phyloP scores from a whole-genome alignment of 192 early-diverging fungal genomes.

The Linnemannia schmuckeri region DNA sequence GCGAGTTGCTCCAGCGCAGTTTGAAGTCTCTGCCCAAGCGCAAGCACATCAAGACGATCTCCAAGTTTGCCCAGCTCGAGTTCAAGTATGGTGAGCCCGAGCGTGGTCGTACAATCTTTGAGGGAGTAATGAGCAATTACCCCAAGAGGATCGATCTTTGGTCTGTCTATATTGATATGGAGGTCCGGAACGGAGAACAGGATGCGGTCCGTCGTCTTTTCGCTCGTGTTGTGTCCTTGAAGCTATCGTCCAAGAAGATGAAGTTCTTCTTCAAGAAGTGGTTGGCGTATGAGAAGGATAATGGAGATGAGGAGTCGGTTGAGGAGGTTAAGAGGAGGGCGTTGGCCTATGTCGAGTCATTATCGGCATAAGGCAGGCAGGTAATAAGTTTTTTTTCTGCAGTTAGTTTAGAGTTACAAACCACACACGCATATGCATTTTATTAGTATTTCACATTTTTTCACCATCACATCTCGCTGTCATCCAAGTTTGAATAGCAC shows the following conservation, averaged over 20 bases:
- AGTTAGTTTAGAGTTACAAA: too few species aligned
- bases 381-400: too few species aligned
- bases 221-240: constrained; percentile 89
- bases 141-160: constrained; percentile 97
- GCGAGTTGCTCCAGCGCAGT: constrained; percentile 83
- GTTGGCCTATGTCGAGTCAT: constrained; percentile 85
- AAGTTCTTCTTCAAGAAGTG: constrained; percentile 99
- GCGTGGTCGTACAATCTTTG: constrained; percentile 97
- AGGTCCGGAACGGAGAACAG: constrained; percentile 81
- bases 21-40: constrained; percentile 91
- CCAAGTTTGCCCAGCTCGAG: constrained; percentile 97
- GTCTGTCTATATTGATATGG: constrained; percentile 98
- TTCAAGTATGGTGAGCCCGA: constrained; percentile 98
- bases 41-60: constrained; percentile 95
- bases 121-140: constrained; percentile 92
- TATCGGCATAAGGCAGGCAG: constrained; percentile 33
- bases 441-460: too few species aligned
- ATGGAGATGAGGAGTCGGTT: constrained; percentile 82
- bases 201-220: constrained; percentile 82
- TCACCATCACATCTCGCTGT: too few species aligned
- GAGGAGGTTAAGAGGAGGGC: constrained; percentile 92
- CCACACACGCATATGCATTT: too few species aligned
- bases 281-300: constrained; percentile 93
- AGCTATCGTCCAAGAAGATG: constrained; percentile 97
- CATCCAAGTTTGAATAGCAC: too few species aligned